These are phyloP conservation scores for Colletotrichum horii DNA, from an alignment of 2,329 filamentous ascomycete genomes.

Conservation along the genomic window DNA sequence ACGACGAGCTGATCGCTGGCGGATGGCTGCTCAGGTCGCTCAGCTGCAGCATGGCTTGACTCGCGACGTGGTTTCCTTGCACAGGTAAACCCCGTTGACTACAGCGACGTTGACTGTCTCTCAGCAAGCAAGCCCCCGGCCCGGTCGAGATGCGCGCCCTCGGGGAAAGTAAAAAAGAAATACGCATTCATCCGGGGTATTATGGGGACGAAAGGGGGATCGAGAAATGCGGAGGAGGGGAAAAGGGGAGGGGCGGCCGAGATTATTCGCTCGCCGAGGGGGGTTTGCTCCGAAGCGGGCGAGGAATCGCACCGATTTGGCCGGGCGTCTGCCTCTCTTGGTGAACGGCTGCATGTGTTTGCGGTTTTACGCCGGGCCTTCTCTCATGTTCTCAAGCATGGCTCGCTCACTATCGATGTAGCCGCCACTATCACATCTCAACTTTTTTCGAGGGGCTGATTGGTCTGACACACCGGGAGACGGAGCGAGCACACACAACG, in stretches of 20 bases:
- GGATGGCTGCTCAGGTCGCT: background rate
- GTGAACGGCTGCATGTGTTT: background rate
- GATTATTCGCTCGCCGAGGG: background rate
- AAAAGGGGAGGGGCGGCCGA: background rate
- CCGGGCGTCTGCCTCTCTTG: background rate
- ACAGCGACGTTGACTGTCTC: background rate
- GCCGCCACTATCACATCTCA: background rate
- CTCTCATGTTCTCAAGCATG: background rate
- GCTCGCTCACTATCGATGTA: background rate
- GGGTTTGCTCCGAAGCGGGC: background rate
- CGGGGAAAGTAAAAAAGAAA: background rate
- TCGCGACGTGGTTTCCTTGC: background rate
- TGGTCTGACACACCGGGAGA: constrained; percentile 6
- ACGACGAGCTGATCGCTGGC: background rate
- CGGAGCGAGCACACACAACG: background rate
- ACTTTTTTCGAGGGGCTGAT: background rate
- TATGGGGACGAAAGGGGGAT: constrained; percentile 3
- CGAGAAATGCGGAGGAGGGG: constrained; percentile 4
- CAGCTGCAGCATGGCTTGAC: background rate
- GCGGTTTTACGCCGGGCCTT: background rate
- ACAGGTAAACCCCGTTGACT: background rate
- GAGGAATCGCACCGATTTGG: constrained; percentile 22
- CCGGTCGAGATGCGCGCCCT: background rate
- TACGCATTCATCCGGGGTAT: background rate
- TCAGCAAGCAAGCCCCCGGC: background rate